These are phyloP conservation scores for Rhizopus stolonifer DNA, from an alignment of 371 early-diverging fungal species.

Conservation along the genomic window DNA sequence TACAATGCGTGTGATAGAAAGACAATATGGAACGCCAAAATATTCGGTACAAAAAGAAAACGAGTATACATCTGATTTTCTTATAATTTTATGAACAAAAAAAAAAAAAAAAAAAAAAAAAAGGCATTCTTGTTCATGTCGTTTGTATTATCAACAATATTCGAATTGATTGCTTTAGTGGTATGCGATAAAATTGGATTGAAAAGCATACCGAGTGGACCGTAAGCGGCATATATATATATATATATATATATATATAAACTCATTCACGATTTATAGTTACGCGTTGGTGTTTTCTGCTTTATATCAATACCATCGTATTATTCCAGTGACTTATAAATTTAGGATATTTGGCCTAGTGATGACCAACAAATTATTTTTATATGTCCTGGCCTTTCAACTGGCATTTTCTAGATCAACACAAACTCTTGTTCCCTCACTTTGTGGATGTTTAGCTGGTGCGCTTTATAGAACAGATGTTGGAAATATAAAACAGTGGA, in stretches of 20 bases:
- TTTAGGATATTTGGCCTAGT: slow-evolving; percentile 65
- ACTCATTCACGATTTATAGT: slow-evolving; percentile 14
- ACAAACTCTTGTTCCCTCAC: slow-evolving; percentile 50
- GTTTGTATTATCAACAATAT: slow-evolving; percentile 49
- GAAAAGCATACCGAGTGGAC: slow-evolving; percentile 61
- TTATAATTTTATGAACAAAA: no score
- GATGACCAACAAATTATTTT: slow-evolving; percentile 62
- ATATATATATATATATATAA: no score
- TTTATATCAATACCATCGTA: slow-evolving; percentile 58
- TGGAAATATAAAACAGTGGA: slow-evolving; percentile 62
- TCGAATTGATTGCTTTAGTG: slow-evolving; percentile 54
- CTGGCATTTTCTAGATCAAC: slow-evolving; percentile 58
- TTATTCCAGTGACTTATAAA: slow-evolving; percentile 61
- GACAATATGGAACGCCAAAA: slow-evolving; percentile 70
- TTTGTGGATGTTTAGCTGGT: slow-evolving; percentile 63
- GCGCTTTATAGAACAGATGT: slow-evolving; percentile 61
- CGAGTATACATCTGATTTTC: no score
- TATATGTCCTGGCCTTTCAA: slow-evolving; percentile 63
- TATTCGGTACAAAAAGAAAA: slow-evolving; percentile 48
- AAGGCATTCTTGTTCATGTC: slow-evolving; percentile 66
- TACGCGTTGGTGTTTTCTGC: slow-evolving; percentile 65
- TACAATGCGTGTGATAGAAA: slow-evolving; percentile 70
- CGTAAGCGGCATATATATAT: no score
- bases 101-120: background rate
- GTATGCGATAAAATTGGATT: slow-evolving; percentile 51